Percentiles rank a stretch among this genome's conserved stretches.
Evolutionary conservation across 176 grass and related monocot species (phyloP).

Genomic region (Bonia amplexicaulis): DNA sequence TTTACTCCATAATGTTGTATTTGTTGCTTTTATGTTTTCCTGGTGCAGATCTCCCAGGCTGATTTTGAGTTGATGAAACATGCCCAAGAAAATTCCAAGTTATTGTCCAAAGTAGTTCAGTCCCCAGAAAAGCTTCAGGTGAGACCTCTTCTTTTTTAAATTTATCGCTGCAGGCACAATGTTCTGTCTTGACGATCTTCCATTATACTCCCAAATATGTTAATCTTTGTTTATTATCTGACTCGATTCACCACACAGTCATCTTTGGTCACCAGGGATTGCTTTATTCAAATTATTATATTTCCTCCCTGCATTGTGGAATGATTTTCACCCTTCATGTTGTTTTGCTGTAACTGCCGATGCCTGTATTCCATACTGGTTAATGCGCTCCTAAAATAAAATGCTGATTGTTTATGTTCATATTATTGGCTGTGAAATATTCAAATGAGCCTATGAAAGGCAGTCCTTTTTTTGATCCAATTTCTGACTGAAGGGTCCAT

Average conservation of each 20-base stretch:
- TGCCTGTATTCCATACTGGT: too few relatives aligned
- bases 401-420: neutral
- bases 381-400: neutral
- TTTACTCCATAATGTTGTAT: neutral
- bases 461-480: neutral
- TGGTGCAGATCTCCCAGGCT: conserved; percentile 52
- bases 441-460: neutral
- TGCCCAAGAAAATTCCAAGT: conserved; percentile 64
- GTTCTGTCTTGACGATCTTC: neutral
- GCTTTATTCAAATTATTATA: too few relatives aligned
- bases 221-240: too few relatives aligned
- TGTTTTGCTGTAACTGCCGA: too few relatives aligned
- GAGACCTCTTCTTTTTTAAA: neutral
- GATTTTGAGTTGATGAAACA: conserved; percentile 70
- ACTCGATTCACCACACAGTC: too few relatives aligned
- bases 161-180: neutral
- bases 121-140: conserved; percentile 92
- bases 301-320: too few relatives aligned
- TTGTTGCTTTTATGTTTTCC: neutral
- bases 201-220: neutral
- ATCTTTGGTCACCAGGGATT: too few relatives aligned
- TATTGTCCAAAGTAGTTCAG: conserved; percentile 64
- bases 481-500: neutral
- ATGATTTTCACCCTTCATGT: too few relatives aligned
- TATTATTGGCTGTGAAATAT: neutral